Evolutionary conservation across 768 basidiomycete genomes (phyloP).

Genomic region (Boletus pseudopeckii): DNA sequence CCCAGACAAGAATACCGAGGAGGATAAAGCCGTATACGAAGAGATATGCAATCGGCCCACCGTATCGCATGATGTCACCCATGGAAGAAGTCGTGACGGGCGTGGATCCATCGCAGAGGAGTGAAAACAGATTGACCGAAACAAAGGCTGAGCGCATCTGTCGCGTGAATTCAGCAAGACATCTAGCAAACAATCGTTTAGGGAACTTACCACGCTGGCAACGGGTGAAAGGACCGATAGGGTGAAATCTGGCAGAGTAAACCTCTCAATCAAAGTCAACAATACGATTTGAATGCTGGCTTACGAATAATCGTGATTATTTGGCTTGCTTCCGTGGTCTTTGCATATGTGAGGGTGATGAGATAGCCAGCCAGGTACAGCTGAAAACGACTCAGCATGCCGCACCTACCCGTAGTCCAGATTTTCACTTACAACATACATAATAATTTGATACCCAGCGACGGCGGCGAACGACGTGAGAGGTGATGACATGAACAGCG

Average conservation of each 20-base stretch:
- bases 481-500: slow-evolving; percentile 59
- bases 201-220: slow-evolving; percentile 55
- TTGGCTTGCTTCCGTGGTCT: slow-evolving; percentile 47
- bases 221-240: slow-evolving; percentile 67
- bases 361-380: slow-evolving; percentile 67
- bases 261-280: background rate
- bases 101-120: slow-evolving; percentile 60
- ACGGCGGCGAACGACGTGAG: slow-evolving; percentile 70
- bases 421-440: slow-evolving; percentile 56
- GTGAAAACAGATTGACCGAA: slow-evolving; percentile 73
- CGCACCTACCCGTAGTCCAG: background rate
- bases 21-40: slow-evolving; percentile 57
- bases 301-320: slow-evolving; percentile 60
- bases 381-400: slow-evolving; percentile 30
- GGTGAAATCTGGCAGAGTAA: slow-evolving; percentile 49
- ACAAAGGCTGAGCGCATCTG: slow-evolving; percentile 68
- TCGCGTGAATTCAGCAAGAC: background rate
- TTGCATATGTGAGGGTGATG: slow-evolving; percentile 69
- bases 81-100: slow-evolving; percentile 45
- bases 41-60: slow-evolving; percentile 75
- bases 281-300: slow-evolving; percentile 5
- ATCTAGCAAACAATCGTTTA: background rate
- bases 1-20: slow-evolving; percentile 63
- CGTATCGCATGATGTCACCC: slow-evolving; percentile 56
- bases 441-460: slow-evolving; percentile 70